A percentile compares a stretch with the other conserved stretches of the same genome.
phyloP scores from a whole-genome alignment of 805 yeast genomes.

The Kodamaea kaohsiungensis region DNA sequence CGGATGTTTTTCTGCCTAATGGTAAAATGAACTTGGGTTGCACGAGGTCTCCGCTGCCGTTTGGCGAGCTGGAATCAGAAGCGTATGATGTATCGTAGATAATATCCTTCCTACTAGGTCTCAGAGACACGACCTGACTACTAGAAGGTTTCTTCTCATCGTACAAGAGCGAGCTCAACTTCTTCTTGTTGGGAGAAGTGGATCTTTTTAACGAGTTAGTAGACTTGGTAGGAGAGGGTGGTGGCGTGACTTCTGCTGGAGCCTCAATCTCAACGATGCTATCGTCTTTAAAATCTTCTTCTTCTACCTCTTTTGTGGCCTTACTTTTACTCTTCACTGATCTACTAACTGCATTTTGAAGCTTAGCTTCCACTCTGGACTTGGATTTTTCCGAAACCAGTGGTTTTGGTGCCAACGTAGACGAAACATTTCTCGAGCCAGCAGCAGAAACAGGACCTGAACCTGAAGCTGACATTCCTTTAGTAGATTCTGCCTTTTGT shows the following conservation, averaged over 20 bases:
- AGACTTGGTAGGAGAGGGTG: conserved; percentile 16
- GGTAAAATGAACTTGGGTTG: conserved; percentile 31
- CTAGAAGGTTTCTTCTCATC: conserved; percentile 11
- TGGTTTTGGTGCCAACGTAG: conserved; percentile 3
- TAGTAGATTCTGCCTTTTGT: conserved; percentile 6
- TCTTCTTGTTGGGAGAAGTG: conserved; percentile 41
- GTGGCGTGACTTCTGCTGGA: conserved; percentile 22
- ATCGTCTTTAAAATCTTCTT: background rate
- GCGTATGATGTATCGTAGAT: conserved; percentile 15
- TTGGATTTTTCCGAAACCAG: conserved; percentile 22
- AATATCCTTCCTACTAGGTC: conserved; percentile 28
- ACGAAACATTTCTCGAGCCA: background rate
- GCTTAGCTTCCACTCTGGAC: conserved; percentile 26
- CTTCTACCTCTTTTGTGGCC: background rate
- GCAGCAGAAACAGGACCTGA: conserved; percentile 3
- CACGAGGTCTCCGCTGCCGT: conserved; percentile 18
- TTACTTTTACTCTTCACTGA: conserved; percentile 12
- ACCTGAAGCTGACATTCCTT: background rate
- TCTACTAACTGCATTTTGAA: conserved; percentile 27
- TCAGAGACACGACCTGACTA: conserved; percentile 23
- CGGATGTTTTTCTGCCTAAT: conserved; percentile 32
- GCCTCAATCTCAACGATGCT: conserved; percentile 2
- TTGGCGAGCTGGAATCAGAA: conserved; percentile 1
- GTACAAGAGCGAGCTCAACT: conserved; percentile 20
- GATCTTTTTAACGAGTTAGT: conserved; percentile 32